phyloP scores from a whole-genome alignment of 2,329 filamentous ascomycete species.

The Chaetomiaceae sp. region DNA sequence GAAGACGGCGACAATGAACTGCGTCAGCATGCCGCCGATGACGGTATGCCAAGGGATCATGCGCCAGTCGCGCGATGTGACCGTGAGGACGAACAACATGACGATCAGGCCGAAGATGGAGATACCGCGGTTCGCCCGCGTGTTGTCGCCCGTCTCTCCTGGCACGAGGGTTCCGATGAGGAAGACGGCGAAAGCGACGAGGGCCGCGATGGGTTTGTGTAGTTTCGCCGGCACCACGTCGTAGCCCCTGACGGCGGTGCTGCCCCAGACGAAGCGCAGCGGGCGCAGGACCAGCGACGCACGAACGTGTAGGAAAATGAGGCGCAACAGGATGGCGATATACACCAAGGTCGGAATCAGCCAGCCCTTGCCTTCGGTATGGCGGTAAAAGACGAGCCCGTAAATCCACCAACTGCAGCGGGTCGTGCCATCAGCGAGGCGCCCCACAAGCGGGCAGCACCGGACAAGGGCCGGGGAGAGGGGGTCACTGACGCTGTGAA shows the following conservation, averaged over 20 bases:
- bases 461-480: background rate
- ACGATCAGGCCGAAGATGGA: conserved; percentile 74
- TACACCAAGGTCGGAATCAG: conserved; percentile 25
- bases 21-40: conserved; percentile 80
- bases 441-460: background rate
- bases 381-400: conserved; percentile 29
- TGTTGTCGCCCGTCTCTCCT: conserved; percentile 69
- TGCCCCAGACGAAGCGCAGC: conserved; percentile 20
- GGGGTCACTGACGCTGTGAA: conserved; percentile 23
- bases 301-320: conserved; percentile 19
- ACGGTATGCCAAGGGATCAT: conserved; percentile 71
- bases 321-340: conserved; percentile 19
- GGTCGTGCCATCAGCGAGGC: background rate
- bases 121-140: conserved; percentile 71
- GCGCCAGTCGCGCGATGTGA: conserved; percentile 65
- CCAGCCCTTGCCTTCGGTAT: conserved; percentile 24
- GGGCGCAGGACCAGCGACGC: conserved; percentile 19
- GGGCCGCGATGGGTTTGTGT: conserved; percentile 58
- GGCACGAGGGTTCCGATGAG: conserved; percentile 75
- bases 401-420: conserved; percentile 38
- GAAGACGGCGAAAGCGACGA: conserved; percentile 64
- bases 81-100: conserved; percentile 63
- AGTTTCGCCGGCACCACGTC: conserved; percentile 59
- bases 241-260: conserved; percentile 20
- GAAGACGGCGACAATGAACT: conserved; percentile 85